phyloP scores from a whole-genome alignment of 129 eudicot species.

The Gnaphalium uliginosum region DNA sequence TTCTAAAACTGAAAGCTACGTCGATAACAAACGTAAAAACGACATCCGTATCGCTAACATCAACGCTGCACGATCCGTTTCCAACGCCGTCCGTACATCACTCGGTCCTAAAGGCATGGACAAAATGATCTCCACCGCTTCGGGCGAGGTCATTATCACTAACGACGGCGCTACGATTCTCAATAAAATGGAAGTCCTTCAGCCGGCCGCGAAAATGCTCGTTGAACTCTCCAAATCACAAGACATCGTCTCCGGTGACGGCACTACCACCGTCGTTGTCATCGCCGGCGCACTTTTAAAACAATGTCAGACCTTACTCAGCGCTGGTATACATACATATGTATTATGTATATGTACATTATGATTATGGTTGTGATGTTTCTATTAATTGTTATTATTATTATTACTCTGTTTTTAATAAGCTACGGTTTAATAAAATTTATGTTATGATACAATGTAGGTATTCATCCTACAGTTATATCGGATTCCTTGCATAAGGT shows the following conservation, averaged over 20 bases:
- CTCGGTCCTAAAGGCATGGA: constrained; percentile 6
- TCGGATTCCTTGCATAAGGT: not conserved
- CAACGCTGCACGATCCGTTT: not conserved
- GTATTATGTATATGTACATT: too few relatives aligned
- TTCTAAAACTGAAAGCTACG: not conserved
- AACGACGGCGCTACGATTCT: not conserved
- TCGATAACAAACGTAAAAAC: not conserved
- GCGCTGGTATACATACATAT: not conserved
- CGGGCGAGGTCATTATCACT: not conserved
- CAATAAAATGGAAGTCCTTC: constrained; percentile 1
- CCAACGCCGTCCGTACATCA: not conserved
- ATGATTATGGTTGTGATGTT: too few relatives aligned
- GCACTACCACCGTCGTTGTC: not conserved
- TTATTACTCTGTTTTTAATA: too few relatives aligned
- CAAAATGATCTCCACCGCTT: not conserved
- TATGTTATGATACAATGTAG: not conserved
- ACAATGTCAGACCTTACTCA: not conserved
- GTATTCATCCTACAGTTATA: not conserved
- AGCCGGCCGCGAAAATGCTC: not conserved
- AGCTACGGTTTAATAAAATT: not conserved
- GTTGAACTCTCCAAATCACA: not conserved
- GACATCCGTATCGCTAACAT: not conserved
- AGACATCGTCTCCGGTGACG: not conserved
- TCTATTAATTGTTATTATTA: too few relatives aligned
- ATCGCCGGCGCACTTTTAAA: not conserved